Conservation (phyloP, 129 eudicot genomes). For the Flaveria linearis region DNA sequence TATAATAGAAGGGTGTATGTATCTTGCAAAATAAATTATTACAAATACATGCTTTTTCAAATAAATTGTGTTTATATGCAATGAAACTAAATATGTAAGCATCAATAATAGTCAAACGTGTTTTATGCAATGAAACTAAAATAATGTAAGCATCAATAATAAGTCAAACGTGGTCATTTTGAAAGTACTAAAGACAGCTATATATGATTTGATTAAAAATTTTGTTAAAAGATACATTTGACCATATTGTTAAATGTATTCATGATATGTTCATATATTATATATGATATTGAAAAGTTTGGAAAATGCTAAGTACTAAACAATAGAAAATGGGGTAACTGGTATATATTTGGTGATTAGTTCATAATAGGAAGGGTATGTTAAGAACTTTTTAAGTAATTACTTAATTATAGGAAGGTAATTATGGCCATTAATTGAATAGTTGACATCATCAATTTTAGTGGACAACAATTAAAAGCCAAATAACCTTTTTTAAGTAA, state of each 20-base stretch:
- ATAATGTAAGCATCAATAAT: background rate
- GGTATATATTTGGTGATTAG: background rate
- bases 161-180: background rate
- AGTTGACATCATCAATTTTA: background rate
- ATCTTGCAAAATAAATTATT: too few species aligned
- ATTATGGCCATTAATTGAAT: background rate
- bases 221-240: too few species aligned
- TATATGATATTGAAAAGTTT: background rate
- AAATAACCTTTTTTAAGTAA: background rate
- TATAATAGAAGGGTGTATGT: too few species aligned
- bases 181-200: background rate
- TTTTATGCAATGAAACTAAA: background rate
- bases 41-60: background rate
- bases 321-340: background rate
- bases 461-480: background rate
- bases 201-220: too few species aligned
- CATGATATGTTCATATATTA: background rate
- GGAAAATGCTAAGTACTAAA: background rate
- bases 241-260: too few species aligned
- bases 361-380: slow-evolving; percentile 2
- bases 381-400: background rate
- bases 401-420: background rate
- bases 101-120: background rate
- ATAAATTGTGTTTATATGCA: background rate
- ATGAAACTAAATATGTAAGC: background rate